Evolutionary conservation across 2,329 filamentous ascomycete species (phyloP).

Genomic region (Byssoonygena ceratinophila): DNA sequence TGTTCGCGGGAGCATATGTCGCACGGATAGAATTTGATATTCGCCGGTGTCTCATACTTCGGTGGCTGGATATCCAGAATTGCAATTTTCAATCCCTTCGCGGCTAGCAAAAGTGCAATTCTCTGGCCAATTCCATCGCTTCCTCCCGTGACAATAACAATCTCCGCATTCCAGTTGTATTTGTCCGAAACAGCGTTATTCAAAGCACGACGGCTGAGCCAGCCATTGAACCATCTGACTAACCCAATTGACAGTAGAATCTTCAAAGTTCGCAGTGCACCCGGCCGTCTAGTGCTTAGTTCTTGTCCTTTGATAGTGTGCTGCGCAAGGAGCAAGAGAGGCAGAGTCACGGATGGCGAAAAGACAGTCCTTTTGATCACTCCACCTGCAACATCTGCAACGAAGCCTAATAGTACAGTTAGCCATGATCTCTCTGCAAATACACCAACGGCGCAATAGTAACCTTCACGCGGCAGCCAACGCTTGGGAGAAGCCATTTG

Average conservation of each 20-base stretch:
- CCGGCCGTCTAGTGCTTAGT: slow-evolving; percentile 44
- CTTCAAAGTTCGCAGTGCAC: slow-evolving; percentile 44
- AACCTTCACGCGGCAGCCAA: slow-evolving; percentile 30
- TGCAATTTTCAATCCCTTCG: slow-evolving; percentile 55
- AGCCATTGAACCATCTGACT: slow-evolving; percentile 39
- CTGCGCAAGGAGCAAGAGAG: slow-evolving; percentile 51
- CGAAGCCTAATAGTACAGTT: slow-evolving; percentile 35
- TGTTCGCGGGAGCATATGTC: slow-evolving; percentile 53
- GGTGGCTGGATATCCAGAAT: slow-evolving; percentile 59
- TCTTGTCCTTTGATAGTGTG: slow-evolving; percentile 54
- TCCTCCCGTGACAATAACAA: slow-evolving; percentile 65
- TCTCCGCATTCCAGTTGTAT: slow-evolving; percentile 52
- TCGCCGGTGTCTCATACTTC: slow-evolving; percentile 30
- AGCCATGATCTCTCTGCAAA: slow-evolving; percentile 12
- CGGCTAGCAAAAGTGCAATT: slow-evolving; percentile 55
- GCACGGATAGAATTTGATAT: slow-evolving; percentile 58
- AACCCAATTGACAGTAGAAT: slow-evolving; percentile 46
- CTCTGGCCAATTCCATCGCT: slow-evolving; percentile 61
- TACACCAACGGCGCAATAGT: not conserved
- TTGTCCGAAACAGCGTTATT: slow-evolving; percentile 36
- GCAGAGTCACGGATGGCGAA: slow-evolving; percentile 54
- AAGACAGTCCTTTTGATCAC: slow-evolving; percentile 51
- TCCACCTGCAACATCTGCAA: slow-evolving; percentile 48
- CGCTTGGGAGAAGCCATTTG: slow-evolving; percentile 3
- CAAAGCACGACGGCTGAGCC: slow-evolving; percentile 42